Base-by-base conservation (phyloP, 2,329 filamentous ascomycete species). In the Plenodomus lindquistii region DNA sequence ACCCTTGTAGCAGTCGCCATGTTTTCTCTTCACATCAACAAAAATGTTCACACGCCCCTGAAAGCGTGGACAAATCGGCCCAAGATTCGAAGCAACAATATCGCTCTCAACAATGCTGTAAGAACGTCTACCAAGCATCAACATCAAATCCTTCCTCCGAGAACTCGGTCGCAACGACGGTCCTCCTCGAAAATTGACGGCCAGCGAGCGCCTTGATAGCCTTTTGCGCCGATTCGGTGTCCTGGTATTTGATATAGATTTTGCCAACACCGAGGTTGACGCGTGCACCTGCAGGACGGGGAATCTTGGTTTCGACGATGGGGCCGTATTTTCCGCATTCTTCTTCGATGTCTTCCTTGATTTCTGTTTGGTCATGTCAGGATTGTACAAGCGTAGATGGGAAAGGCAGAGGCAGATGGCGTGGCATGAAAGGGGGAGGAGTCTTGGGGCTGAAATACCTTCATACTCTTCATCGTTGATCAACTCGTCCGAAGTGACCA, bases 61-160 rank as follows among this genome's bases (percentile, higher is more conserved):
- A 31, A 24, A 24, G 22, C 22, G 5, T 24, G 22, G 10, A 24
- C 22, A 5, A 10, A 6, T 5, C 10, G 5, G 22, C 22, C 22
- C 5, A 24, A 10, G 10, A 10, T 10, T 24, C 22, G 10, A 10
- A 5, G 10, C 22, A 24, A 6, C 22, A 24, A 24, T 10, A 24
- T 6, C 22, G 10, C 22, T 10, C 10, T 24, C 22, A 24, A 5
- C 22, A 31, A 15, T 4, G 11, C 4, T 15, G 27, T 13, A 31
- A 31, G 22, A n/a, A 24, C 22, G 11, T 24, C 27, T 85, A 96
- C 90, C 91, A 96, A 40, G 91, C 90, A 64, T 84, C 84, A 48
- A 95, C 88, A 66, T 97, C 93, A 63, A 97, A 97, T 70, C 96
- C 96, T 75, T 97, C 93, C 85, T 97, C 95, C 18, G 91, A 89